These are phyloP conservation scores for Geum urbanum DNA, from an alignment of 306 rosid species.

Conservation along the genomic window DNA sequence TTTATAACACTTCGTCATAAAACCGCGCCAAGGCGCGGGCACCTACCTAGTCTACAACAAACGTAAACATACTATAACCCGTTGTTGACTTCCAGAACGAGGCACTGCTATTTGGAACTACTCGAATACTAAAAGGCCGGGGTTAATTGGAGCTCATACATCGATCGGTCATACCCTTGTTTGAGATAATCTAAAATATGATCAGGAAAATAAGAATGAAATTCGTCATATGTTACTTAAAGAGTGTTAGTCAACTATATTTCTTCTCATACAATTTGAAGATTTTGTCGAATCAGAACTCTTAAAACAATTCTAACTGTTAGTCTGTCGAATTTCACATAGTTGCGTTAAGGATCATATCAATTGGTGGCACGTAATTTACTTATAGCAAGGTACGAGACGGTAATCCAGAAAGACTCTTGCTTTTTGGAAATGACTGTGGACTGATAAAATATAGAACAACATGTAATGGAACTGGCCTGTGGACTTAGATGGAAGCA, in stretches of 20 bases:
- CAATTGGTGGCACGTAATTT: not conserved
- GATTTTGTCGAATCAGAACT: not conserved
- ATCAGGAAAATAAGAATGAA: not conserved
- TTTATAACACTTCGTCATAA: too few species aligned
- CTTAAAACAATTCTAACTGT: too few species aligned
- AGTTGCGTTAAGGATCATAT: not conserved
- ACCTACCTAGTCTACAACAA: too few species aligned
- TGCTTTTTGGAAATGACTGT: too few species aligned
- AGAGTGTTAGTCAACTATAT: not conserved
- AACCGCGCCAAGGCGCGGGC: too few species aligned
- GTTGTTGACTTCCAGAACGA: too few species aligned
- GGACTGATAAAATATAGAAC: not conserved
- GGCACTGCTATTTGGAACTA: not conserved
- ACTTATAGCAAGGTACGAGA: not conserved
- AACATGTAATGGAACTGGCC: not conserved
- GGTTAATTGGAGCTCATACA: not conserved
- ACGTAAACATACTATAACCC: not conserved
- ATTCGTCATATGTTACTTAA: not conserved
- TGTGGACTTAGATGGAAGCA: not conserved
- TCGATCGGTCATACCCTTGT: not conserved
- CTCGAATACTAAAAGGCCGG: not conserved
- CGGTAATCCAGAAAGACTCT: not conserved
- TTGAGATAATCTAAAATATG: not conserved
- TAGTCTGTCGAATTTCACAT: too few species aligned
- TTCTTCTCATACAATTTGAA: not conserved